Evolutionary conservation across 202 grass and related monocot species (phyloP).

Genomic region (Carex arenaria): DNA sequence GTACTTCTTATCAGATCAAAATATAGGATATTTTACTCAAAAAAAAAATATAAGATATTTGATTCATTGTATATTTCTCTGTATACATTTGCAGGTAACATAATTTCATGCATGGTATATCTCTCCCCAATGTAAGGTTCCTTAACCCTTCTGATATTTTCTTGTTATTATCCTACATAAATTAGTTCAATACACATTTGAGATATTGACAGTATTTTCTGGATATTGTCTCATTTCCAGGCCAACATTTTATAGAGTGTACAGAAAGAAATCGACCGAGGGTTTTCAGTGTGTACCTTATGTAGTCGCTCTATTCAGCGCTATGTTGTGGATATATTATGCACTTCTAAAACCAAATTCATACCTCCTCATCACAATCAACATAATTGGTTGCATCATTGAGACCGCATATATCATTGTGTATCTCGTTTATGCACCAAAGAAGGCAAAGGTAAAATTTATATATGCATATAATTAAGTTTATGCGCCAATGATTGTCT

Average conservation of each 20-base stretch:
- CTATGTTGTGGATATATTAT: constrained; percentile 89
- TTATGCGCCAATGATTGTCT: background rate
- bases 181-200: background rate
- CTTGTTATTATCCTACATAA: background rate
- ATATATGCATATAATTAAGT: background rate
- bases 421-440: constrained; percentile 66
- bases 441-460: constrained; percentile 27
- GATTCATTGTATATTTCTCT: background rate
- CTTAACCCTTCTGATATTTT: background rate
- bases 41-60: background rate
- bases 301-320: constrained; percentile 86
- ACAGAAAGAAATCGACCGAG: constrained; percentile 85
- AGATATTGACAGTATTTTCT: background rate
- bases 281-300: constrained; percentile 81
- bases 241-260: constrained; percentile 87
- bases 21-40: background rate
- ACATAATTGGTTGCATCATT: constrained; percentile 60
- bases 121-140: constrained; percentile 83
- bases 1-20: background rate
- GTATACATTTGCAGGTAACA: constrained; percentile 66
- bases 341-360: constrained; percentile 63
- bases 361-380: constrained; percentile 76
- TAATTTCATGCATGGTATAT: constrained; percentile 93
- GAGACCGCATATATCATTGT: constrained; percentile 55
- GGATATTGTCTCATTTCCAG: constrained; percentile 25